Percentiles rank a stretch among this genome's conserved stretches.
Evolutionary conservation across 108 stramenopile species (phyloP).

Genomic region (Pseudonitzschia multistriata): DNA sequence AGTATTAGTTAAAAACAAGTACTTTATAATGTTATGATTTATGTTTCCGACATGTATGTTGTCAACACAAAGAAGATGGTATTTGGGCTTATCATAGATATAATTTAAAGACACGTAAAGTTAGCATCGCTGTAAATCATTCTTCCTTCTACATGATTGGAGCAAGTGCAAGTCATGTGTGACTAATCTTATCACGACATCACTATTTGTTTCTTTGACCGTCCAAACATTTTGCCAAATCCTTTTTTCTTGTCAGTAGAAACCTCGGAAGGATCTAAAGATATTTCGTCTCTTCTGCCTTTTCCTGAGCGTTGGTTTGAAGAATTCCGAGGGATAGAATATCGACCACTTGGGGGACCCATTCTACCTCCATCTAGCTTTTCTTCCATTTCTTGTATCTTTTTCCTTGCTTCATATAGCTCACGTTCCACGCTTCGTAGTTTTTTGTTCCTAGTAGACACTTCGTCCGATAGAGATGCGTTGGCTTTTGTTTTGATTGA

Average conservation of each 20-base stretch:
- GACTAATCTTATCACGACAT: not conserved
- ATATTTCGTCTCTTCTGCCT: not conserved
- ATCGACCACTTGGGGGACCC: not conserved
- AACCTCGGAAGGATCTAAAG: constrained; percentile 1
- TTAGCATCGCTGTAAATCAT: not conserved
- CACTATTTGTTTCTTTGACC: not conserved
- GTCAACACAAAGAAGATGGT: too few relatives aligned
- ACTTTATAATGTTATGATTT: too few relatives aligned
- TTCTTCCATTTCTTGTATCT: constrained; percentile 12
- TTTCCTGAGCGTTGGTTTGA: not conserved
- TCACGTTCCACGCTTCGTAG: constrained; percentile 5
- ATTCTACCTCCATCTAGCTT: not conserved
- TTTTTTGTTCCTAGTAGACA: constrained; percentile 8
- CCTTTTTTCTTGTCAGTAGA: not conserved
- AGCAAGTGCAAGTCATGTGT: not conserved
- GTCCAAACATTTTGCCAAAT: constrained; percentile 6
- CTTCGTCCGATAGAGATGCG: not conserved
- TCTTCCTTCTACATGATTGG: too few relatives aligned
- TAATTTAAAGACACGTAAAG: too few relatives aligned
- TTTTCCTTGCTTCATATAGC: constrained; percentile 17
- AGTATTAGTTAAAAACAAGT: too few relatives aligned
- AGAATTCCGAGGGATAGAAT: not conserved
- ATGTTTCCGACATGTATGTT: too few relatives aligned
- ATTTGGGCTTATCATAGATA: too few relatives aligned
- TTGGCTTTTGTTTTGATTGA: constrained; percentile 9